These are phyloP conservation scores for Mycena indigotica DNA, from an alignment of 768 basidiomycete genomes.

Conservation along the genomic window DNA sequence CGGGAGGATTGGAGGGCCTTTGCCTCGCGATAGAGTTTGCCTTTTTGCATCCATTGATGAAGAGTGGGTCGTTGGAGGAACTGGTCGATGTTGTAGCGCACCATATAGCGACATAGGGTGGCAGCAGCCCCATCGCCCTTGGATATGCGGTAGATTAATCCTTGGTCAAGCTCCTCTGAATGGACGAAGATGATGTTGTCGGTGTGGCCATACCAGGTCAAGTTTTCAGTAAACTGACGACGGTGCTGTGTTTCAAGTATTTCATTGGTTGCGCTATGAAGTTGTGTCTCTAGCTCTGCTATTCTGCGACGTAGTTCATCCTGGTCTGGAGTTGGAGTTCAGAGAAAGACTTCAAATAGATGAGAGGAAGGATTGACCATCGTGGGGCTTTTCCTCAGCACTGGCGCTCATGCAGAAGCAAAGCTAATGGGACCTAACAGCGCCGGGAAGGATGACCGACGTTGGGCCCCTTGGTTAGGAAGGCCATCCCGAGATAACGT, in stretches of 20 bases:
- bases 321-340: not conserved
- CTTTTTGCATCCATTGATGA: constrained; percentile 21
- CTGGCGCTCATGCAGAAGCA: no score
- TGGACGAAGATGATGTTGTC: constrained; percentile 22
- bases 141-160: constrained; percentile 9
- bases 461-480: no score
- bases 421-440: no score
- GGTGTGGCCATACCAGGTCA: constrained; percentile 18
- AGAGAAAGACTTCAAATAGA: not conserved
- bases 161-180: constrained; percentile 18
- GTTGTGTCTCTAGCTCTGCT: constrained; percentile 9
- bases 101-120: constrained; percentile 12
- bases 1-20: constrained; percentile 20
- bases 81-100: constrained; percentile 22
- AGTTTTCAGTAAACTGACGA: constrained; percentile 14
- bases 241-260: not conserved
- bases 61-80: constrained; percentile 19
- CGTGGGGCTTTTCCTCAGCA: no score
- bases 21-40: constrained; percentile 23
- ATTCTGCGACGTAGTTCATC: constrained; percentile 9
- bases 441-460: no score
- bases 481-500: no score
- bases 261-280: constrained; percentile 8
- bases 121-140: constrained; percentile 10
- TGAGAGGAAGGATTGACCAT: no score